Conservation (phyloP, 495 filamentous ascomycete genomes). For the Collariella sp. region DNA sequence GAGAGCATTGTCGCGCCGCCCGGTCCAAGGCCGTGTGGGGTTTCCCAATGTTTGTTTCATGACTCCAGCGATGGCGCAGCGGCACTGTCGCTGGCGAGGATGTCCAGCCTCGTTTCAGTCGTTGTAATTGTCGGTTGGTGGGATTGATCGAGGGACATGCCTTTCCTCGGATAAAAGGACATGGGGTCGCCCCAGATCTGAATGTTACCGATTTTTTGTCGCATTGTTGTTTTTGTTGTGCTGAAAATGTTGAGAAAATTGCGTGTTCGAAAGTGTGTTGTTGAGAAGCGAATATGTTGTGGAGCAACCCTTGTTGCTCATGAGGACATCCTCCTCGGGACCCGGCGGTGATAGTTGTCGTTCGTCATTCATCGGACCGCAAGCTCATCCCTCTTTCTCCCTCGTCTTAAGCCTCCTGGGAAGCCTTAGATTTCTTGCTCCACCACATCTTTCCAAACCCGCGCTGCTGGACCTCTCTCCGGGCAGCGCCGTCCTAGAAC, state of each 20-base stretch:
- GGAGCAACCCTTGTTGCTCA: not conserved
- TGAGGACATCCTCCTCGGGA: not conserved
- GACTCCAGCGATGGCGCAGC: constrained; percentile 33
- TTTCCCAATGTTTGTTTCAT: constrained; percentile 22
- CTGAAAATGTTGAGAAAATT: constrained; percentile 8
- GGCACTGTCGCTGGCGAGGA: constrained; percentile 36
- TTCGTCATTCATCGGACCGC: constrained; percentile 7
- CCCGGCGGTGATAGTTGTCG: constrained; percentile 9
- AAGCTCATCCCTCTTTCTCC: constrained; percentile 2
- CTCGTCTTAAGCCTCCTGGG: not conserved
- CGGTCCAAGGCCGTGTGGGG: constrained; percentile 6
- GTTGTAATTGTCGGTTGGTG: constrained; percentile 1
- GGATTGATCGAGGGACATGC: not conserved
- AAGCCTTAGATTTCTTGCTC: constrained; percentile 17
- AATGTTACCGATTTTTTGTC: not conserved
- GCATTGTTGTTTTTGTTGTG: not conserved
- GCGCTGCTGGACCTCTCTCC: constrained; percentile 57
- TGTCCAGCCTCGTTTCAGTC: constrained; percentile 10
- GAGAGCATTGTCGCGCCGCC: constrained; percentile 32
- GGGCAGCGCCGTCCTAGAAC: constrained; percentile 61
- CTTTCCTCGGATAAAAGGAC: constrained; percentile 19
- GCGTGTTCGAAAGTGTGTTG: constrained; percentile 11
- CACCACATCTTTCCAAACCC: constrained; percentile 56
- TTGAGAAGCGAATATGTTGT: constrained; percentile 17
- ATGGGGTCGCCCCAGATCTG: constrained; percentile 14